Evolutionary conservation across 345 rosid genomes (phyloP).

Genomic region (Durio zibethinus): DNA sequence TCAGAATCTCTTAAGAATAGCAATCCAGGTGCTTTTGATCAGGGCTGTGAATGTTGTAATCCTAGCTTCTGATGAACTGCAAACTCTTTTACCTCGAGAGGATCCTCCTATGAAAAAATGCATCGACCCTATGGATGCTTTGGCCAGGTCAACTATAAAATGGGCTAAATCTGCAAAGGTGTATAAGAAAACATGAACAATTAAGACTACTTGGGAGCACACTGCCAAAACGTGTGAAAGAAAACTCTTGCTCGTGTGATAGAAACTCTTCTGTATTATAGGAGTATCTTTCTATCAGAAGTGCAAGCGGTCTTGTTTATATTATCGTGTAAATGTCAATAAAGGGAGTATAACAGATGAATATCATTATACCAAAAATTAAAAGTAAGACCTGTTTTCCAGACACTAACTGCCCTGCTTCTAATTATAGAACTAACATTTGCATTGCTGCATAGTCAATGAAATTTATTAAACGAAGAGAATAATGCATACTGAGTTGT

Average conservation of each 20-base stretch:
- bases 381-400: background rate
- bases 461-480: background rate
- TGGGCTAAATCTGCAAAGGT: conserved; percentile 41
- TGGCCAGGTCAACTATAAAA: conserved; percentile 49
- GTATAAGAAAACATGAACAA: conserved; percentile 15
- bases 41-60: conserved; percentile 60
- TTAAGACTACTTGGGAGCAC: background rate
- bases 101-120: conserved; percentile 65
- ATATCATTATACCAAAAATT: background rate
- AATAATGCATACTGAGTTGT: too few relatives aligned
- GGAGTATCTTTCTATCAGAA: background rate
- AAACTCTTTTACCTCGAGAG: conserved; percentile 42
- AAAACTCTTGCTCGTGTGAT: background rate
- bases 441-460: background rate
- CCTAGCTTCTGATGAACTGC: conserved; percentile 60
- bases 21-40: conserved; percentile 51
- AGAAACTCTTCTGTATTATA: too few relatives aligned
- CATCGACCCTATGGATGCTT: conserved; percentile 60
- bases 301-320: background rate
- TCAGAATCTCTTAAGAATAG: conserved; percentile 50
- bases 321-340: background rate
- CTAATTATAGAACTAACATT: background rate
- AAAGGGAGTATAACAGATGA: background rate
- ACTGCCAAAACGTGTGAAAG: background rate
- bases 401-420: background rate